Base-by-base conservation (phyloP, 2,329 filamentous ascomycete genomes). In the Lachnellula arida region DNA sequence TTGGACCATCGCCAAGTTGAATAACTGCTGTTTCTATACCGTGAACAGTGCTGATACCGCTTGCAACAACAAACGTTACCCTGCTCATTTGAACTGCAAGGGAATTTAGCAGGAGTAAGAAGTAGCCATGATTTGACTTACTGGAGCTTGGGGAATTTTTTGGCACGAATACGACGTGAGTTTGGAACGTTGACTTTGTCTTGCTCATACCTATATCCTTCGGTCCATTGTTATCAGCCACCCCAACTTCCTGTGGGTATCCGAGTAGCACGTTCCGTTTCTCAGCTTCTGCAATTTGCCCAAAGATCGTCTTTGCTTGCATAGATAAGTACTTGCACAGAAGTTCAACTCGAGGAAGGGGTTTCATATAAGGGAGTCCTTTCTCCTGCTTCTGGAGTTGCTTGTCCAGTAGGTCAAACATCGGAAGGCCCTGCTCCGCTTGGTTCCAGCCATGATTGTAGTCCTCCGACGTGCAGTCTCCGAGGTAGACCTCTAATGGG, bases 251-350 rank as follows among this genome's bases (percentile, higher is more conserved):
- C 39, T 61, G 54, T 3, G 79, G 73, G 34, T 78, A 77, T 3
- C 86, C 86, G 63, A 90, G 86, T 5, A 85, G 75, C 11, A 91
- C 86, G 54, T 84, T 86, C 53, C 85, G 76, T 65, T 82, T 78
- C 72, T 91, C 81, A 6, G 86, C 81, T 70, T 87, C 81, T 59
- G 89, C 84, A 68, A 91, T 84, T 56, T 85, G 77, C 53, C 81
- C 72, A 64, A 91, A 89, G 2, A 90, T 78, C 7, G 71, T 72
- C n/a, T 77, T 77, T 9, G 85, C 82, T 65, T 85, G 83, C 3
- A 71, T 70, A 0, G 77, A 75, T 15, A 90, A 72, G 54, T 84
- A 80, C 11, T 76, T 75, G 12, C 83, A 81, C 44, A 92, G 70
- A 51, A 88, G 84, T 49, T 81, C 80, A n/a, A 90, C 72, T 55